Base-by-base conservation (phyloP, 2,329 filamentous ascomycete species). In the Chaetomiaceae sp. region DNA sequence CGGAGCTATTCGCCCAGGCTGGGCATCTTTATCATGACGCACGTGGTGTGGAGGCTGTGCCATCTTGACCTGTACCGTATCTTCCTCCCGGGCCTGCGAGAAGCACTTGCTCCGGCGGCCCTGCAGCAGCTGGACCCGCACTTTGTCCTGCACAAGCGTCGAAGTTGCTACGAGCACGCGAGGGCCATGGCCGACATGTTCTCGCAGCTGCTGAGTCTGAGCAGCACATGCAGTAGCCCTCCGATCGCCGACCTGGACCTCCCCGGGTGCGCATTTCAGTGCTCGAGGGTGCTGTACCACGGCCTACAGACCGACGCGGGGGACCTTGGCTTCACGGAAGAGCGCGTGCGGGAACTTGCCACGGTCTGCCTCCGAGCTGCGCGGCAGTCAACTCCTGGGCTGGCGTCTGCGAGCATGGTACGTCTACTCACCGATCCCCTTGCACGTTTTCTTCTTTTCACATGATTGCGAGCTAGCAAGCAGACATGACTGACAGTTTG, bases 1-100 rank as follows among this genome's bases (percentile, higher is more conserved):
- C 73, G 78, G 5, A 75, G 77, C 3, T 81, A 81, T 57, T 81
- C 78, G 1, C 74, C 77, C 2, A 69, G 78, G 3, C 70, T 82
- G 5, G 79, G 77, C 53, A 76, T 78, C 37, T 81, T 78, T 52
- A 68, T 81, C 58, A 81, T 80, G 77, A 81, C 80, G 9, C 78
- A 81, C 55, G 69, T 81, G 8, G 78, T 74, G 76, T 81, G 77
- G 77, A 70, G 76, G 23, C 78, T 81, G 54, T 81, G 78, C 51
- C 73, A 81, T 57, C 77, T 77, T 55, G 78, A 81, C 58, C 66
- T 81, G 3, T 81, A 79, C 55, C 74, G 78, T 1, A 67, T 80
- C 6, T 76, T 73, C 2, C 67, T 81, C 7, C 68, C 69, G 0
- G 76, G 76, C 0, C 68, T 81, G 30, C 72, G 74, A 17, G 77